Percentiles rank a stretch among this genome's conserved stretches.
Conservation (phyloP, 371 early-diverging fungal species). For the Mortierella sp. region DNA sequence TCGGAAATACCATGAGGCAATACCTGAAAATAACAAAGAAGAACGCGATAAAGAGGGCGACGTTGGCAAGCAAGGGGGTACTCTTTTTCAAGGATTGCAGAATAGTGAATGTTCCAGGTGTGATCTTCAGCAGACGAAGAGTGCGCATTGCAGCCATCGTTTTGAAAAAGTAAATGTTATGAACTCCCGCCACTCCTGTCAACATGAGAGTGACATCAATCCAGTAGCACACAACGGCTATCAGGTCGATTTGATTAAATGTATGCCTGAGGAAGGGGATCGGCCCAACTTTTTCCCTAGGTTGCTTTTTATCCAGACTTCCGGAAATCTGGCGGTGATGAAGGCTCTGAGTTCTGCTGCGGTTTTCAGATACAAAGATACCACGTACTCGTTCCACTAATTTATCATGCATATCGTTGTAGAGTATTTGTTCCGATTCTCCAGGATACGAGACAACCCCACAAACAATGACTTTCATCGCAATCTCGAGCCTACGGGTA, state of each 20-base stretch:
- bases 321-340: no score
- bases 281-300: constrained; percentile 28
- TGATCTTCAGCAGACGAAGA: constrained; percentile 70
- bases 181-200: constrained; percentile 30
- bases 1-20: not conserved
- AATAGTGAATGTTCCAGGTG: constrained; percentile 71
- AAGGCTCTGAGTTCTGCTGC: constrained; percentile 39
- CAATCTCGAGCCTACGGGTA: constrained; percentile 53
- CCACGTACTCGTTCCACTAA: no score
- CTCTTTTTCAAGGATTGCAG: constrained; percentile 75
- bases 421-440: constrained; percentile 33
- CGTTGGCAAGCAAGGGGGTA: constrained; percentile 71
- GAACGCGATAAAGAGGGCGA: constrained; percentile 71
- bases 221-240: constrained; percentile 71
- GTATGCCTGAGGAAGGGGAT: constrained; percentile 73
- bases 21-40: constrained; percentile 76
- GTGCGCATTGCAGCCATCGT: constrained; percentile 68
- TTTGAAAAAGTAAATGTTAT: constrained; percentile 67
- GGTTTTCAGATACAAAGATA: constrained; percentile 22
- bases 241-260: constrained; percentile 75
- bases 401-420: not conserved
- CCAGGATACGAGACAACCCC: constrained; percentile 64
- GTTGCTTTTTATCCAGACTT: no score
- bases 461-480: constrained; percentile 65
- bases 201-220: constrained; percentile 64